Evolutionary conservation across 805 yeast genomes (phyloP), one percentile per base, ranked within the genome.

Genomic region (Grigorovia yakushimaensis): DNA sequence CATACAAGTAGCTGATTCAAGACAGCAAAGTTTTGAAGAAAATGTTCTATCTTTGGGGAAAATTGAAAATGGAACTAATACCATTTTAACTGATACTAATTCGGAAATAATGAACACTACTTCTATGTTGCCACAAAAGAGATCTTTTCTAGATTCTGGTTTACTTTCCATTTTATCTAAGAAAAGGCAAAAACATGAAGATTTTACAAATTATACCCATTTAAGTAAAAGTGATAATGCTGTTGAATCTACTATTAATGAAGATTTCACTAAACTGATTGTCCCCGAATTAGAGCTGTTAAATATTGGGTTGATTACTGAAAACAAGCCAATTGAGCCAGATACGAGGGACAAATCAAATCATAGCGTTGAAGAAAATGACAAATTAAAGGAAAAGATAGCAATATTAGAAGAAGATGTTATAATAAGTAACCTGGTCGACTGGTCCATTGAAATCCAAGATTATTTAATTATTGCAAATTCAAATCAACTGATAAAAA

Each of bases 141-240:
- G 61, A 41, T 57, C 62, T 1, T 53, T 53, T 37, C 45, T 58
- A 9, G 61, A 60, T 41, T 53, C 49, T 6, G 61, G 56, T 5
- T 42, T 58, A n/a, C 21, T 24, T 30, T 47, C 54, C 11, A 42
- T 57, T 7, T 27, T 52, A 5, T 49, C 47, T 6, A 41, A 41
- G 13, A 33, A 33, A 17, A 33, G n/a, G n/a, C 37, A 33, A 33
- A 33, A 7, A 15, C 20, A 33, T 33, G n/a, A 30, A 20, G 39
- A 22, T 9, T 19, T 1, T 10, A 10, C 7, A 11, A 15, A 17
- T 13, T 5, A 35, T 5, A 20, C 20, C 6, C 20, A 33, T 27
- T 15, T 27, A 15, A 27, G 4, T 27, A 10, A 27, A 27, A 27
- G 4, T 10, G 33, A 27, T 4, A 15, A 27, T 27, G 13, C 33